Evolutionary conservation across 768 basidiomycete species (phyloP).

Genomic region (Trametes coccinea): DNA sequence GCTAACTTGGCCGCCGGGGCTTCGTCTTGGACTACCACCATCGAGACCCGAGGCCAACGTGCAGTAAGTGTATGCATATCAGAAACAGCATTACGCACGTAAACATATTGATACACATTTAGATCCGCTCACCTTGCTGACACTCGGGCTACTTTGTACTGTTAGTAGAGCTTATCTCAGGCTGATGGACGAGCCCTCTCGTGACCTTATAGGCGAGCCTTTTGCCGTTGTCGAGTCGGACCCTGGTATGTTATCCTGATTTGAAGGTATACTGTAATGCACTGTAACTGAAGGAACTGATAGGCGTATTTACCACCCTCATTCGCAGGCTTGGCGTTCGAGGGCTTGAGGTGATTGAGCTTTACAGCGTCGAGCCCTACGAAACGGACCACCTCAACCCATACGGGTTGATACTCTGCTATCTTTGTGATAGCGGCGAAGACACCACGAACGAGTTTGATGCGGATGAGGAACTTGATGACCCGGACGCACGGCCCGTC

Average conservation of each 20-base stretch:
- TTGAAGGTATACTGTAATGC: background rate
- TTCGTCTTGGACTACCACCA: background rate
- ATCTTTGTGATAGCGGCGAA: slow-evolving; percentile 52
- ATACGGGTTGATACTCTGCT: slow-evolving; percentile 64
- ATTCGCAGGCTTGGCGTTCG: slow-evolving; percentile 53
- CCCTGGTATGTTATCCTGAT: slow-evolving; percentile 31
- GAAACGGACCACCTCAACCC: slow-evolving; percentile 60
- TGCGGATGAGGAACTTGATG: slow-evolving; percentile 29
- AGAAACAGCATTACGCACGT: no score
- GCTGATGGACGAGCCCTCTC: background rate
- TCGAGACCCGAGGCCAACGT: no score
- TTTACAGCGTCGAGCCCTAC: slow-evolving; percentile 66
- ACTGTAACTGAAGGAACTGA: background rate
- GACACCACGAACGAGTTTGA: slow-evolving; percentile 17
- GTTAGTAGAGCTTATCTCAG: no score
- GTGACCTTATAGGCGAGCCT: slow-evolving; percentile 59
- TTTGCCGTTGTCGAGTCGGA: slow-evolving; percentile 61
- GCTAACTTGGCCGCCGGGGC: background rate
- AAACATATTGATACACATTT: no score
- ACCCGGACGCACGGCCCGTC: slow-evolving; percentile 54
- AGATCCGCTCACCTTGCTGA: no score
- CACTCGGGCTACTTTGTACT: no score
- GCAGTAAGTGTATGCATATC: no score
- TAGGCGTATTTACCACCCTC: slow-evolving; percentile 61
- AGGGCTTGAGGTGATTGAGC: slow-evolving; percentile 54